phyloP scores from a whole-genome alignment of 2,329 filamentous ascomycete species.

The Cladorrhinum sp. region DNA sequence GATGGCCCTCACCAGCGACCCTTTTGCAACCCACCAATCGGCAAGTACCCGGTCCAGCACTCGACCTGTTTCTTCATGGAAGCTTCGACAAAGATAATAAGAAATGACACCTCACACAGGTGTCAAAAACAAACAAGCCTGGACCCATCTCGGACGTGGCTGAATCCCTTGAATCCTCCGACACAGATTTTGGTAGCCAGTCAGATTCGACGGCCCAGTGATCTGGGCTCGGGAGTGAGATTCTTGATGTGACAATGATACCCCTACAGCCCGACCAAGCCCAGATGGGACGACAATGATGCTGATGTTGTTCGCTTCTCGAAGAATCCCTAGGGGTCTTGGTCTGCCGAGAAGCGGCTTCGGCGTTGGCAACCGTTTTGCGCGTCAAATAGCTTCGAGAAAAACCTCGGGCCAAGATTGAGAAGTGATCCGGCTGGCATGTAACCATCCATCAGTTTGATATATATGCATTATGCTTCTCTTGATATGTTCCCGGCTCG shows the following conservation, averaged over 20 bases:
- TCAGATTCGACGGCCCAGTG: background rate
- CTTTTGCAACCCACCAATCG: background rate
- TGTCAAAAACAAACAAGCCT: no score
- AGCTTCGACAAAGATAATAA: no score
- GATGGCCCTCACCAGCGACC: background rate
- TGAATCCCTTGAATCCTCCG: slow-evolving; percentile 8
- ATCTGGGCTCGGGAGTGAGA: slow-evolving; percentile 4
- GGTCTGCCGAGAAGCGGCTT: background rate
- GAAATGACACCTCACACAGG: no score
- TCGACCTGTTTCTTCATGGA: background rate
- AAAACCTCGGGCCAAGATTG: background rate
- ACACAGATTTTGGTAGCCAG: slow-evolving; percentile 1
- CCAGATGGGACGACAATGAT: background rate
- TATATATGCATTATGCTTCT: background rate
- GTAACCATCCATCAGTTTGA: background rate
- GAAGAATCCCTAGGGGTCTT: no score
- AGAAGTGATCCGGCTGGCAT: background rate
- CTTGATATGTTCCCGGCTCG: background rate
- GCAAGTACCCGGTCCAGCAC: background rate
- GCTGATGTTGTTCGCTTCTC: no score
- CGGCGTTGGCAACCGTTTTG: background rate
- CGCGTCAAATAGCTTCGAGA: background rate
- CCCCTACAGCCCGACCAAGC: background rate
- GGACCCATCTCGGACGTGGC: background rate
- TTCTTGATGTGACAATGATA: background rate